A percentile compares a stretch with the other conserved stretches of the same genome.
Evolutionary conservation across 495 filamentous ascomycete species (phyloP).

Genomic region (Talaromyces adpressus): DNA sequence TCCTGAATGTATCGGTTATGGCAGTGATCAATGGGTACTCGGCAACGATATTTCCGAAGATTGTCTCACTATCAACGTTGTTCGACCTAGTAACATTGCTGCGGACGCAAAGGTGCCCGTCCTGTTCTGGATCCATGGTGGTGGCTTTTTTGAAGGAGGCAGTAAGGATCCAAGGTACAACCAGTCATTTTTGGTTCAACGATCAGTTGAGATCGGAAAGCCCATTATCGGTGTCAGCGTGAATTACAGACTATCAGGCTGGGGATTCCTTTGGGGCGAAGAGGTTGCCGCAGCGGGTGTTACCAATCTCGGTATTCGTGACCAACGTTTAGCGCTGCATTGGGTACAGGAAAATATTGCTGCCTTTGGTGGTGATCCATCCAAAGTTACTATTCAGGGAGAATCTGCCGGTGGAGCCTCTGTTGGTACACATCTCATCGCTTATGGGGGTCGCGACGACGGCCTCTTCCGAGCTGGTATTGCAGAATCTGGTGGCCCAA

Average conservation of each 20-base stretch:
- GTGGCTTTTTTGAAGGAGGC: conserved; percentile 6
- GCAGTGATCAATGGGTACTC: conserved; percentile 13
- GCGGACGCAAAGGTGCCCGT: conserved; percentile 45
- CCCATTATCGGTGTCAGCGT: conserved; percentile 57
- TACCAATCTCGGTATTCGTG: conserved; percentile 50
- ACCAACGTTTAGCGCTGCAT: conserved; percentile 54
- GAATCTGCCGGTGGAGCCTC: conserved; percentile 48
- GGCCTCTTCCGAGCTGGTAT: conserved; percentile 46
- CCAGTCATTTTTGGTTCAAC: conserved; percentile 42
- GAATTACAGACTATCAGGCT: conserved; percentile 50
- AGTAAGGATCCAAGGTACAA: conserved; percentile 57
- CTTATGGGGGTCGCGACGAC: conserved; percentile 38
- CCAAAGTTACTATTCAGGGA: conserved; percentile 57
- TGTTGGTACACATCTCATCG: conserved; percentile 39
- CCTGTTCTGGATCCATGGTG: conserved; percentile 55
- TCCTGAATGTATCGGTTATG: conserved; percentile 34
- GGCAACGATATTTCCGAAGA: conserved; percentile 32
- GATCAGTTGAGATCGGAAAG: conserved; percentile 43
- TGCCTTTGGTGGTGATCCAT: conserved; percentile 46
- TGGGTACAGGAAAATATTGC: conserved; percentile 55
- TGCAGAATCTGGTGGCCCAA: conserved; percentile 33
- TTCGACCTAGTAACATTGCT: conserved; percentile 34
- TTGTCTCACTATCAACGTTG: conserved; percentile 50
- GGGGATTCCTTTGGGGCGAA: conserved; percentile 42
- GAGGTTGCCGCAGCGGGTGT: conserved; percentile 32